phyloP scores from a whole-genome alignment of 2,329 filamentous ascomycete genomes.

The Diaporthe helianthi region DNA sequence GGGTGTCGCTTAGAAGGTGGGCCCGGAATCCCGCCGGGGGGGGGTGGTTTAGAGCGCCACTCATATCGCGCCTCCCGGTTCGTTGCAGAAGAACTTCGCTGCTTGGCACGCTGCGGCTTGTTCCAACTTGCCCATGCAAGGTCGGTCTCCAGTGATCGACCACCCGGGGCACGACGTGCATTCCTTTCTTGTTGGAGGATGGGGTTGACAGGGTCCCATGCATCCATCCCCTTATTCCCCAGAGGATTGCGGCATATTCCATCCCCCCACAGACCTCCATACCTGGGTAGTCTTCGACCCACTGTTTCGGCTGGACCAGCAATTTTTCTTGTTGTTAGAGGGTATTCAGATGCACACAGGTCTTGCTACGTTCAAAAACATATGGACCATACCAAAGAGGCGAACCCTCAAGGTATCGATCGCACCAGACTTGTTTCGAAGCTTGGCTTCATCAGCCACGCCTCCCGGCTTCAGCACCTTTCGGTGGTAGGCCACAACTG shows the following conservation, averaged over 20 bases:
- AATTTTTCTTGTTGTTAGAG: background rate
- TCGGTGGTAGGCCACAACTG: too few relatives aligned
- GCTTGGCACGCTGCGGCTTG: background rate
- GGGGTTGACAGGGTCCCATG: background rate
- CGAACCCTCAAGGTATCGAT: background rate
- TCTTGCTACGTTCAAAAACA: background rate
- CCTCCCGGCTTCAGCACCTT: background rate
- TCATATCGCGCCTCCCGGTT: background rate
- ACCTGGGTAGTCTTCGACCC: background rate
- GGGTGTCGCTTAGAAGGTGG: background rate
- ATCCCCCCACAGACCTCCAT: background rate
- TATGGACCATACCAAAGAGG: background rate
- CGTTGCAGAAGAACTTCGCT: background rate
- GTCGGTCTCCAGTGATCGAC: slow-evolving; percentile 12
- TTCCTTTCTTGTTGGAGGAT: background rate
- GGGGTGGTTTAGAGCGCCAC: too few relatives aligned
- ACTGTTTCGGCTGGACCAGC: background rate
- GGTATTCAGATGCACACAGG: background rate
- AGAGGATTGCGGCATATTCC: background rate
- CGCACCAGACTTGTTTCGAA: background rate
- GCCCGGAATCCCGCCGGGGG: background rate
- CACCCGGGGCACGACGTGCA: background rate
- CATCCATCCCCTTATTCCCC: slow-evolving; percentile 10
- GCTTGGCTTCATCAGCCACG: too few relatives aligned
- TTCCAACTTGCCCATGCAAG: too few relatives aligned